Evolutionary conservation across 192 early-diverging fungal species (phyloP).

Genomic region (Umbelopsis sp.): DNA sequence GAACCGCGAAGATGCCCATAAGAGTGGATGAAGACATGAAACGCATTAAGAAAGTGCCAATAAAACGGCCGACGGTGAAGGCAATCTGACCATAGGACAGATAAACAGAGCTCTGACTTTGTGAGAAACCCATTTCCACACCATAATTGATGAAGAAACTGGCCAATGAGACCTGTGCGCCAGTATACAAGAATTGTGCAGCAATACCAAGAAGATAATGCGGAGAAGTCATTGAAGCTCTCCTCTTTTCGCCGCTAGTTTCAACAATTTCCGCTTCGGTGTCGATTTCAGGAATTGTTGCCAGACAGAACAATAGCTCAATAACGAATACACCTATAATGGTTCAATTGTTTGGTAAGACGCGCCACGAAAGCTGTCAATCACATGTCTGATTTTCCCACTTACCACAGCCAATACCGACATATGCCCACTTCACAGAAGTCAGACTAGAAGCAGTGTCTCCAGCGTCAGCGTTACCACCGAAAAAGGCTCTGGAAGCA

Average conservation of each 20-base stretch:
- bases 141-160: slow-evolving; percentile 39
- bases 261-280: slow-evolving; percentile 37
- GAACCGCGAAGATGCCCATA: slow-evolving; percentile 22
- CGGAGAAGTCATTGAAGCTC: slow-evolving; percentile 33
- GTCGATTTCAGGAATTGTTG: slow-evolving; percentile 44
- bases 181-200: slow-evolving; percentile 39
- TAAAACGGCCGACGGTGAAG: slow-evolving; percentile 41
- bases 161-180: slow-evolving; percentile 38
- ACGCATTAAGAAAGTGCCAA: slow-evolving; percentile 29
- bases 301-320: slow-evolving; percentile 33
- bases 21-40: slow-evolving; percentile 25
- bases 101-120: slow-evolving; percentile 18
- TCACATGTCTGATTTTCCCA: not conserved
- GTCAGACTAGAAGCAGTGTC: slow-evolving; percentile 11
- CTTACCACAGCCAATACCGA: slow-evolving; percentile 36
- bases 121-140: slow-evolving; percentile 25
- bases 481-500: slow-evolving; percentile 42
- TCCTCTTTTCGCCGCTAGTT: slow-evolving; percentile 18
- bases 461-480: slow-evolving; percentile 12
- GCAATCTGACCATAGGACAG: slow-evolving; percentile 29
- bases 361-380: not conserved
- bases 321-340: slow-evolving; percentile 31
- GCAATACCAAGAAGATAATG: slow-evolving; percentile 32
- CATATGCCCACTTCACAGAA: slow-evolving; percentile 38
- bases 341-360: too few relatives aligned